Evolutionary conservation across 331 rosid genomes (phyloP).

Genomic region (Rosa hybrid): DNA sequence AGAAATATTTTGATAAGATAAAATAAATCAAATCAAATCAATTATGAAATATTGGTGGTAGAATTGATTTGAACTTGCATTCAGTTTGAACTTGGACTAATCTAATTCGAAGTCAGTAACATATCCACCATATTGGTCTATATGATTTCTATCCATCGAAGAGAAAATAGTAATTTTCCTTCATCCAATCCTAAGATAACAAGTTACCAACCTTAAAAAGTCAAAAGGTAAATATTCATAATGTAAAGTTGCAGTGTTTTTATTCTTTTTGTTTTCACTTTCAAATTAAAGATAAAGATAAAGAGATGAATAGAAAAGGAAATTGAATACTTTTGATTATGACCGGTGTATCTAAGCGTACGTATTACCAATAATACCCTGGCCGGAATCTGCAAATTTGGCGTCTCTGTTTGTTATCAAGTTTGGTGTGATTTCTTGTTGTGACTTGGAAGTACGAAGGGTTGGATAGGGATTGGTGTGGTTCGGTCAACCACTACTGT

Average conservation of each 20-base stretch:
- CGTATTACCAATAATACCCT: not conserved
- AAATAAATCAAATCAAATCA: too few relatives aligned
- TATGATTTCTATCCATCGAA: too few relatives aligned
- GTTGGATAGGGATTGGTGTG: slow-evolving; percentile 45
- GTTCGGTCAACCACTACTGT: slow-evolving; percentile 47
- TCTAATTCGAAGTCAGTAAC: not conserved
- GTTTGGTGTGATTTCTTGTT: slow-evolving; percentile 6
- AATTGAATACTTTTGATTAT: slow-evolving; percentile 12
- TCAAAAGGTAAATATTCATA: slow-evolving; percentile 3
- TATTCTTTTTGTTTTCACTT: slow-evolving; percentile 2
- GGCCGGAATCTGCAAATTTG: not conserved
- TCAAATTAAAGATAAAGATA: slow-evolving; percentile 19
- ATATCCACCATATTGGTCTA: too few relatives aligned
- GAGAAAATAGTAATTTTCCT: not conserved
- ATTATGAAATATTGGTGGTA: too few relatives aligned
- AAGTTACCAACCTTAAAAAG: not conserved
- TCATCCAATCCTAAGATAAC: not conserved
- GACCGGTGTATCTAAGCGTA: slow-evolving; percentile 28
- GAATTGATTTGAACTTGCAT: too few relatives aligned
- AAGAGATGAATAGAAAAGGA: slow-evolving; percentile 16
- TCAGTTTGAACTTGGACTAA: too few relatives aligned
- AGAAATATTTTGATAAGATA: too few relatives aligned
- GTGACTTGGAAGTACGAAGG: not conserved
- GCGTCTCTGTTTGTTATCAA: not conserved
- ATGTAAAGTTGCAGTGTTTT: slow-evolving; percentile 23